These are phyloP conservation scores for Paecilomyces variotii DNA, from an alignment of 2,329 filamentous ascomycete genomes.

Conservation along the genomic window DNA sequence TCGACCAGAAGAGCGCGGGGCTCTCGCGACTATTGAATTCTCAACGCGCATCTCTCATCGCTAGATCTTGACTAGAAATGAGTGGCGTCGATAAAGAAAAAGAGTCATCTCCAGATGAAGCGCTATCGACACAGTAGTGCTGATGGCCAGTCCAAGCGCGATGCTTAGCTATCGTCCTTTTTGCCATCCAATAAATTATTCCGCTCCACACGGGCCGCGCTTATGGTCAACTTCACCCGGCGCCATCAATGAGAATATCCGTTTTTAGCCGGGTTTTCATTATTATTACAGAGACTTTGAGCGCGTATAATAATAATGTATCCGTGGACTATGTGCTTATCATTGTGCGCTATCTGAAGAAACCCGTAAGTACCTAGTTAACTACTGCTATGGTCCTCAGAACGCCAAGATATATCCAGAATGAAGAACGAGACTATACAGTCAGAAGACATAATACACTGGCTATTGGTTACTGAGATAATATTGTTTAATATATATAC, in stretches of 20 bases:
- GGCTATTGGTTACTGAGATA: too few species aligned
- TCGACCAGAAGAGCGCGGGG: constrained; percentile 3
- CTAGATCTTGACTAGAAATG: background rate
- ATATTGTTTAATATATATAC: too few species aligned
- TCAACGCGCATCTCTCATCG: background rate
- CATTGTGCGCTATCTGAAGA: background rate
- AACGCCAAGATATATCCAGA: too few species aligned
- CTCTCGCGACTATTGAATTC: background rate
- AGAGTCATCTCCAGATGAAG: background rate
- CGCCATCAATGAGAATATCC: background rate
- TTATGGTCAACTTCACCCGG: background rate
- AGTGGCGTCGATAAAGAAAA: background rate
- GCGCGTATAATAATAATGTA: background rate
- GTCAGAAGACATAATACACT: too few species aligned
- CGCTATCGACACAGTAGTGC: background rate
- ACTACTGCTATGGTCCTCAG: background rate
- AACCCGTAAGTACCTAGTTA: too few species aligned
- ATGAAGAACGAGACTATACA: too few species aligned
- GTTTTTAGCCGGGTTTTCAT: background rate
- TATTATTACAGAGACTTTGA: background rate
- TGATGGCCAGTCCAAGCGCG: background rate
- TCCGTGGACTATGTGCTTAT: background rate
- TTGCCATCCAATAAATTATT: background rate
- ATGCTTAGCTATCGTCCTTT: background rate
- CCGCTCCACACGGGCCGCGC: background rate